Conservation (phyloP, 352 stramenopile genomes). For the Pythium sp. region DNA sequence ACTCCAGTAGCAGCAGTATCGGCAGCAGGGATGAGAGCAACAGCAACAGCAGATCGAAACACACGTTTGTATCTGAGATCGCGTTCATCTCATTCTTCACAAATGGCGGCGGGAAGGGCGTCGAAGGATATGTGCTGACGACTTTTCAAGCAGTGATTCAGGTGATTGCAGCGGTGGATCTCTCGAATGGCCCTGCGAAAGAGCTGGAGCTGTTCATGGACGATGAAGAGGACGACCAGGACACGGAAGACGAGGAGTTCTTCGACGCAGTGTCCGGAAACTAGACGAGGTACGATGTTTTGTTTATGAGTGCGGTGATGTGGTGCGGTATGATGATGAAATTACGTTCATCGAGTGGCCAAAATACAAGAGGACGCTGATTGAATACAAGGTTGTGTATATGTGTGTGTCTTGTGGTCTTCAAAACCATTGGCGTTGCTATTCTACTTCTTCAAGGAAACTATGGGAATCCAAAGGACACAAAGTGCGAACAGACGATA, state of each 20-base stretch:
- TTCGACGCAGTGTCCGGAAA: slow-evolving; percentile 41
- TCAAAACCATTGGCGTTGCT: no score
- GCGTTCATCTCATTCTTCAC: slow-evolving; percentile 80
- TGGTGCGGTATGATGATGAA: not conserved
- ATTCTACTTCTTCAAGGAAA: no score
- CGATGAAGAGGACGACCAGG: slow-evolving; percentile 29
- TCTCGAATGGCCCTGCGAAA: slow-evolving; percentile 43
- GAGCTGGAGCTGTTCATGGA: slow-evolving; percentile 55
- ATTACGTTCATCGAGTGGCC: not conserved
- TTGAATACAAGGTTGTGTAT: not conserved
- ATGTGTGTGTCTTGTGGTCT: no score
- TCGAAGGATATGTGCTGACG: slow-evolving; percentile 76
- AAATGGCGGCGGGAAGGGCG: slow-evolving; percentile 65
- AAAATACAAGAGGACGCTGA: not conserved
- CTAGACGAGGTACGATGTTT: not conserved
- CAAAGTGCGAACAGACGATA: no score
- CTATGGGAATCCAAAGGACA: no score
- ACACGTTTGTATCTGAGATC: slow-evolving; percentile 66
- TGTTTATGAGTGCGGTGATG: not conserved
- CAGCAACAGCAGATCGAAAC: not conserved
- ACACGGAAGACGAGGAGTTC: slow-evolving; percentile 42
- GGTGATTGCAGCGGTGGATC: slow-evolving; percentile 63
- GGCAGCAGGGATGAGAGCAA: not conserved
- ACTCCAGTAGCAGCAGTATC: not conserved
- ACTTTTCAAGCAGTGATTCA: slow-evolving; percentile 73